Percentiles rank a stretch among this genome's conserved stretches.
Evolutionary conservation across 495 filamentous ascomycete genomes (phyloP).

Genomic region (Echria macrotheca): DNA sequence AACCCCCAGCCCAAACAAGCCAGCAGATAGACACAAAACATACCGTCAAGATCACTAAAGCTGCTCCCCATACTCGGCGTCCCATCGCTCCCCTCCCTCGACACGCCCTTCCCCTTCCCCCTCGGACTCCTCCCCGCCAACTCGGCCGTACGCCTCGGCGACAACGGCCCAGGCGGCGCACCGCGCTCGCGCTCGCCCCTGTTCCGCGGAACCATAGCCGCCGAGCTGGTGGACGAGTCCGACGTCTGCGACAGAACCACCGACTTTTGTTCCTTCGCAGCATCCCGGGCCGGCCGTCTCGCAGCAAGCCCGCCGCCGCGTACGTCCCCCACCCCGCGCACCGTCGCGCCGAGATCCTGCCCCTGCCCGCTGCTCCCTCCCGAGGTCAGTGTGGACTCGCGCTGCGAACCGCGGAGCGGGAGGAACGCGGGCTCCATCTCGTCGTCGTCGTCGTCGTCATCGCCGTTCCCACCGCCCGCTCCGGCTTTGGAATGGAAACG

Average conservation of each 20-base stretch:
- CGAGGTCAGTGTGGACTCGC: conserved; percentile 4
- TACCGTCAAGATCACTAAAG: conserved; percentile 94
- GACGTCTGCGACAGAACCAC: conserved; percentile 36
- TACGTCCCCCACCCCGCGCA: conserved; percentile 44
- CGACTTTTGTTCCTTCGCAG: conserved; percentile 12
- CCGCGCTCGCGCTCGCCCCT: conserved; percentile 1
- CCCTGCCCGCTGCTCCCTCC: conserved; percentile 15
- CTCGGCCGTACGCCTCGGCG: conserved; percentile 54
- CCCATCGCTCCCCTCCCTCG: conserved; percentile 70
- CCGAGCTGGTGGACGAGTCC: conserved; percentile 59
- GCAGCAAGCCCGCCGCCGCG: conserved; percentile 38
- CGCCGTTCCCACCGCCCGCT: conserved; percentile 25
- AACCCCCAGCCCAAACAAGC: not conserved
- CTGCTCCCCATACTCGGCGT: conserved; percentile 97
- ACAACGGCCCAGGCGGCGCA: conserved; percentile 20
- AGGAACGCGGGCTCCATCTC: conserved; percentile 67
- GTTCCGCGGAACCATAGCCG: conserved; percentile 34
- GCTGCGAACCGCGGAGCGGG: conserved; percentile 47
- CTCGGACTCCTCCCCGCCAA: conserved; percentile 49
- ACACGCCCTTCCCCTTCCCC: conserved; percentile 45
- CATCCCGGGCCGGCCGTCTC: conserved; percentile 22
- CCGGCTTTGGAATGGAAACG: conserved; percentile 46
- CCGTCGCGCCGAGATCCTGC: conserved; percentile 58
- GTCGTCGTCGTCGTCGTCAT: conserved; percentile 44
- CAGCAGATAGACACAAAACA: too few species aligned